phyloP scores from a whole-genome alignment of 495 filamentous ascomycete genomes.

The Aeminium ludgeri region DNA sequence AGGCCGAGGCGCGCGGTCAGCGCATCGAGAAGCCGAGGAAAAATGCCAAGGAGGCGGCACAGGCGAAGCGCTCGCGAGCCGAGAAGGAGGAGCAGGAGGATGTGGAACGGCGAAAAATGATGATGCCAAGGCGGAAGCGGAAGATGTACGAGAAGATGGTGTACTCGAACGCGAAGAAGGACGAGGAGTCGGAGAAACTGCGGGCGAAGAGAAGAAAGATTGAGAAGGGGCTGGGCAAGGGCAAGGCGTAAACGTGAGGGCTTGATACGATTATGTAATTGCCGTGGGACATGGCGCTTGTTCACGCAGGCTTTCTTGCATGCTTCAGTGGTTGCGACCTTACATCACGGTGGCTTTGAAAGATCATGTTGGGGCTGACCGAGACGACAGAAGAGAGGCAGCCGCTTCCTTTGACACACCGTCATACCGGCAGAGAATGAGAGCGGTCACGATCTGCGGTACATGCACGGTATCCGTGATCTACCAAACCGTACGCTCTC shows the following conservation, averaged over 20 bases:
- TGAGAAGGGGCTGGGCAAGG: slow-evolving; percentile 41
- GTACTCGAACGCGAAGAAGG: slow-evolving; percentile 25
- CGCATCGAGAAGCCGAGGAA: slow-evolving; percentile 5
- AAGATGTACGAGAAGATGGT: slow-evolving; percentile 31
- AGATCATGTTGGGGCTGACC: too few species aligned
- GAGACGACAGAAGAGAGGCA: too few species aligned
- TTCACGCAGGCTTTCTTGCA: too few species aligned
- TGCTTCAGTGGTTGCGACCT: too few species aligned
- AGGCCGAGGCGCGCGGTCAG: slow-evolving; percentile 63
- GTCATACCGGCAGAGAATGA: too few species aligned
- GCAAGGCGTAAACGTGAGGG: neutral
- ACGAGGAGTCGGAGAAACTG: slow-evolving; percentile 38
- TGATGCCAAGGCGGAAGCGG: slow-evolving; percentile 27
- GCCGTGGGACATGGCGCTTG: too few species aligned
- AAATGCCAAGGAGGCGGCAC: slow-evolving; percentile 13
- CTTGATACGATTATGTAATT: neutral
- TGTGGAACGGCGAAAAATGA: slow-evolving; percentile 28
- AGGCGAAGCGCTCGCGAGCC: slow-evolving; percentile 21
- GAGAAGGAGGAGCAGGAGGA: slow-evolving; percentile 26
- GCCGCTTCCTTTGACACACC: too few species aligned
- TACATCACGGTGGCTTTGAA: too few species aligned
- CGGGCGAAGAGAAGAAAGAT: slow-evolving; percentile 75
- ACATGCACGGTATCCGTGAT: too few species aligned
- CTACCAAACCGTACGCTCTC: too few species aligned
- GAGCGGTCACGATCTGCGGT: too few species aligned